Conservation (phyloP, 2,329 filamentous ascomycete species). For the Colletotrichum echinochloae region DNA sequence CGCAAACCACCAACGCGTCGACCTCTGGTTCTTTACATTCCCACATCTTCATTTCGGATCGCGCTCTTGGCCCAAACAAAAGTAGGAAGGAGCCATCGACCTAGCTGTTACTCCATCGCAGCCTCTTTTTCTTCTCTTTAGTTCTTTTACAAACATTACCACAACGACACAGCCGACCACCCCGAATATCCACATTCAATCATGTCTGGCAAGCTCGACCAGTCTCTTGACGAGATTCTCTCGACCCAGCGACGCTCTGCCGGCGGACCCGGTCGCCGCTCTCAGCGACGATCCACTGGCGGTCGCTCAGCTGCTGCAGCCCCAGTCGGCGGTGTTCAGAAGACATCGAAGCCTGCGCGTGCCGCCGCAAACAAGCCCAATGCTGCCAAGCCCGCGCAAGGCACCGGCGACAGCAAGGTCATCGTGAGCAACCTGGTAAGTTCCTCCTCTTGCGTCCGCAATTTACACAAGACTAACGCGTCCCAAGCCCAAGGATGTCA, state of each 20-base stretch:
- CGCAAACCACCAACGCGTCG: constrained; percentile 33
- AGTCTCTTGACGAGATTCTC: constrained; percentile 97
- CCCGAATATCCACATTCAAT: constrained; percentile 55
- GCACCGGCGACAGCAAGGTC: constrained; percentile 88
- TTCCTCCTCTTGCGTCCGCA: constrained; percentile 7
- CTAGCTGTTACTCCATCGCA: constrained; percentile 27
- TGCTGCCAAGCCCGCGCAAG: constrained; percentile 72
- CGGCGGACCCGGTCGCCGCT: constrained; percentile 60
- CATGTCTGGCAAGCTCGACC: constrained; percentile 96
- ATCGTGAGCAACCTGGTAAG: constrained; percentile 98
- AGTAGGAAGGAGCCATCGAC: constrained; percentile 18
- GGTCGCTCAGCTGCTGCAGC: constrained; percentile 70
- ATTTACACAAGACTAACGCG: constrained; percentile 58
- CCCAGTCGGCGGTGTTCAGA: constrained; percentile 88
- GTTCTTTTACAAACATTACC: neutral
- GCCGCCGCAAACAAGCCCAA: constrained; percentile 69
- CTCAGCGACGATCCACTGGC: constrained; percentile 62
- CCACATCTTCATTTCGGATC: constrained; percentile 17
- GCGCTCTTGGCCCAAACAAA: constrained; percentile 18
- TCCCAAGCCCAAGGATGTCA: constrained; percentile 90
- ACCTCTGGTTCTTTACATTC: constrained; percentile 13
- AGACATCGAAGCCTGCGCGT: constrained; percentile 75
- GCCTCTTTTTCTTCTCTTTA: neutral
- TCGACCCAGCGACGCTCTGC: constrained; percentile 75
- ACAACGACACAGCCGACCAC: neutral